Evolutionary conservation across 306 rosid genomes (phyloP), one percentile per base, ranked within the genome.

Genomic region (Quercus cerris): DNA sequence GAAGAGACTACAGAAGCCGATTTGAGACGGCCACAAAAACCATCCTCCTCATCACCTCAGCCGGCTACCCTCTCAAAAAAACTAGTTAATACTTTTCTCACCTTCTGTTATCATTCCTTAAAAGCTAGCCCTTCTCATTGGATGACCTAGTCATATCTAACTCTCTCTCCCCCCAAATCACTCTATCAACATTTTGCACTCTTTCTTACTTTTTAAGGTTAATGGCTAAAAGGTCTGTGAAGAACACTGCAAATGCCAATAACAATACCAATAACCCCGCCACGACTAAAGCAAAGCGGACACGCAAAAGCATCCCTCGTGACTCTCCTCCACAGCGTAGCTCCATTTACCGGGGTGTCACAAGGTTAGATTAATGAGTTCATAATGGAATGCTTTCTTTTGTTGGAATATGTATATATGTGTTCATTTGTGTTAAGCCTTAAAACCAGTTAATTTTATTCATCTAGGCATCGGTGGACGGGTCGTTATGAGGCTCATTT

Each of bases 401-500:
- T 13, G 67, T 23, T 12, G 69, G 28, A 62, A 27, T 27, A 63
- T 63, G 41, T 2, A 63, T 63, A 28, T 15, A 63, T 14, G 27
- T 3, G 56, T 9, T 25, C 31, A 1, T 14, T 3, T 41, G 0
- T 4, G 41, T 63, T 28, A 4, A 33, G 30, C 17, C 38, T 13
- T 33, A 2, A 30, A 46, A 23, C 3, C 2, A 41, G 12, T 18
- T 7, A 17, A 10, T 8, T 12, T 27, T 4, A 30, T 33, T 41
- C 46, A 17, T 78, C 46, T 49, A 94, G 99, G 78, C 99, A 93
- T 82, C 92, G 99, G 44, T 94, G 97, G 99, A 94, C 99, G 3
- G 97, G 99, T 46, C 86, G 99, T 3, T 94, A 87, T 51, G 99
- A 94, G 71, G 99, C 99, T 87, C 99, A 94, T 84, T 84, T 94